A percentile compares a stretch with the other conserved stretches of the same genome.
phyloP scores from a whole-genome alignment of 176 grass and related monocot species.

The Musa troglodytarum region DNA sequence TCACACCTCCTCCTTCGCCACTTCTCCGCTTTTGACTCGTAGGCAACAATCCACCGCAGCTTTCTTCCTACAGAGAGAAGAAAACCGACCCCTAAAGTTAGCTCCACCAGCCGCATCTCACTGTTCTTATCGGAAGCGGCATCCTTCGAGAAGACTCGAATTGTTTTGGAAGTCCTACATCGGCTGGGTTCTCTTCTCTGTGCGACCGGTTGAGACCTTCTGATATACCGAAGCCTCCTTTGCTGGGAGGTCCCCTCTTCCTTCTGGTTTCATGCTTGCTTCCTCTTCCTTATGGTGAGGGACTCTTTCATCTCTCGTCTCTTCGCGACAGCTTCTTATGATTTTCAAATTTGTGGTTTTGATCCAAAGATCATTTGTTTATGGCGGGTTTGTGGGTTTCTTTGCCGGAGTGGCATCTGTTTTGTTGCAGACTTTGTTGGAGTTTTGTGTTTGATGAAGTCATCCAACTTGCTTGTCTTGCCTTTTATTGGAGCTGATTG shows the following conservation, averaged over 20 bases:
- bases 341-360: not conserved
- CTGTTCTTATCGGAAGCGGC: not conserved
- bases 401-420: not conserved
- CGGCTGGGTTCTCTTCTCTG: not conserved
- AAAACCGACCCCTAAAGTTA: not conserved
- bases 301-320: not conserved
- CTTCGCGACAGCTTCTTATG: not conserved
- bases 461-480: not conserved
- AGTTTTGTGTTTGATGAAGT: not conserved
- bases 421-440: not conserved
- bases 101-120: not conserved
- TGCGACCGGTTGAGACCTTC: not conserved
- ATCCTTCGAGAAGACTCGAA: not conserved
- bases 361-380: not conserved
- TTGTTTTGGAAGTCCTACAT: not conserved
- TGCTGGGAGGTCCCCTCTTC: too few relatives aligned
- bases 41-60: not conserved
- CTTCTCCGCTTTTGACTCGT: too few relatives aligned
- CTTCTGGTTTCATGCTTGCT: not conserved
- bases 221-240: not conserved
- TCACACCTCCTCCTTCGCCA: too few relatives aligned
- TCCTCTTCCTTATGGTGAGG: not conserved
- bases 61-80: not conserved
- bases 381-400: not conserved
- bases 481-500: not conserved